Conservation (phyloP, 176 grass and related monocot genomes). For the Tuctoria greenei region DNA sequence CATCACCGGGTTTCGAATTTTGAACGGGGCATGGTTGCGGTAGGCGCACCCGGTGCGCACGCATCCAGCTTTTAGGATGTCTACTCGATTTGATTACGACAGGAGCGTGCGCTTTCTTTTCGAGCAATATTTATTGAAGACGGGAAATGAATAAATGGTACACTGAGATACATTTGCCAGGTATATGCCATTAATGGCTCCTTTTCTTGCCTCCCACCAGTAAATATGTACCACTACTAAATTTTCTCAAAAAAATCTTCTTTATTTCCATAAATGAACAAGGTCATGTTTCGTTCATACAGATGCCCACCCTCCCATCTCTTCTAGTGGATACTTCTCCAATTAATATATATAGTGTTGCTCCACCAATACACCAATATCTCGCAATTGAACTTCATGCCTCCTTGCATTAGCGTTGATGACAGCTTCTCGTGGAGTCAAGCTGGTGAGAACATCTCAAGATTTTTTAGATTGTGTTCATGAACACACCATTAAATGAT, state of each 20-base stretch:
- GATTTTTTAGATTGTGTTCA: neutral
- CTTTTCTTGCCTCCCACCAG: neutral
- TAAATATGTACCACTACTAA: neutral
- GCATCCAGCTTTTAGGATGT: slow-evolving; percentile 25
- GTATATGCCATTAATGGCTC: neutral
- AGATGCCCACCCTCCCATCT: too few relatives aligned
- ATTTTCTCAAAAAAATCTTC: neutral
- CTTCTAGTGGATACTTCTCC: too few relatives aligned
- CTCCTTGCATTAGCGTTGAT: too few relatives aligned
- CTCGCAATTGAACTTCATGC: too few relatives aligned
- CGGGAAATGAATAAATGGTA: neutral
- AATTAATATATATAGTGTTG: too few relatives aligned
- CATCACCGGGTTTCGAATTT: slow-evolving; percentile 53
- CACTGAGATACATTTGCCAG: neutral
- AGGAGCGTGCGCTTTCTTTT: neutral
- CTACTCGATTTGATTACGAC: neutral
- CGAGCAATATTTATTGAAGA: neutral
- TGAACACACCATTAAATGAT: too few relatives aligned
- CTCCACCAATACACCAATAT: too few relatives aligned
- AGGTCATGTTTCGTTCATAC: too few relatives aligned
- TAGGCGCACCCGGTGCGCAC: slow-evolving; percentile 30
- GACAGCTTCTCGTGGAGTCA: too few relatives aligned
- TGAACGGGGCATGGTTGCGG: slow-evolving; percentile 6
- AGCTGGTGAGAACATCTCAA: too few relatives aligned
- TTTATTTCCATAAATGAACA: neutral